Evolutionary conservation across 257 asterid genomes (phyloP), one percentile per base, ranked within the genome.

Genomic region (Capsicum pubescens): DNA sequence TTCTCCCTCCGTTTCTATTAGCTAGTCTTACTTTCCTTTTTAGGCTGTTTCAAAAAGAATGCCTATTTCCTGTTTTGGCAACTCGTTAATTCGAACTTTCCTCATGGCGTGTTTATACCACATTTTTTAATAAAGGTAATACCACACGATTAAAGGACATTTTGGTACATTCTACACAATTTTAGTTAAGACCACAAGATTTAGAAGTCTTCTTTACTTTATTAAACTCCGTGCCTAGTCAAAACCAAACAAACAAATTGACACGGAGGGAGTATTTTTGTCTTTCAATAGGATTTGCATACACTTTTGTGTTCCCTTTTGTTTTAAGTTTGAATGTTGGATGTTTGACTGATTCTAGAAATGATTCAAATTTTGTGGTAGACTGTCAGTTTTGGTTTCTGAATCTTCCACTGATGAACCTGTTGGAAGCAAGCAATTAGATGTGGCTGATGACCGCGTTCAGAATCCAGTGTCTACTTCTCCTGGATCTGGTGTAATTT

Each of bases 381-480:
- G 99, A 84, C 87, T 88, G 69, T 84, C 92, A 21, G 92, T 60
- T 71, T 83, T 93, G 69, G 89, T 78, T 82, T 93, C 91, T 26
- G 96, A 93, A 83, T 80, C 92, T 71, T 87, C 97, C 63, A 89
- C 82, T 78, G 90, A 86, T 8, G 97, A 92, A 82, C 89, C 89
- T 84, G 86, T 88, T 87, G 86, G 86, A 83, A 85, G 85, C 90
- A 90, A 89, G 85, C 93, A 87, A 80, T 57, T 87, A 66, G 94
- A 91, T 85, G 81, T 88, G 87, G 69, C 69, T 56, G 94, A 90
- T 78, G 99, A 91, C 81, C 81, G 87, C 48, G 85, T 83, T 83
- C 91, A 61, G 82, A 88, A 89, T 89, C 93, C 95, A 44, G 97
- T 91, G 85, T 91, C 97, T 66, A 79, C 82, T 86, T 92, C 98